phyloP scores from a whole-genome alignment of 805 yeast species.

The Lachancea cidri region DNA sequence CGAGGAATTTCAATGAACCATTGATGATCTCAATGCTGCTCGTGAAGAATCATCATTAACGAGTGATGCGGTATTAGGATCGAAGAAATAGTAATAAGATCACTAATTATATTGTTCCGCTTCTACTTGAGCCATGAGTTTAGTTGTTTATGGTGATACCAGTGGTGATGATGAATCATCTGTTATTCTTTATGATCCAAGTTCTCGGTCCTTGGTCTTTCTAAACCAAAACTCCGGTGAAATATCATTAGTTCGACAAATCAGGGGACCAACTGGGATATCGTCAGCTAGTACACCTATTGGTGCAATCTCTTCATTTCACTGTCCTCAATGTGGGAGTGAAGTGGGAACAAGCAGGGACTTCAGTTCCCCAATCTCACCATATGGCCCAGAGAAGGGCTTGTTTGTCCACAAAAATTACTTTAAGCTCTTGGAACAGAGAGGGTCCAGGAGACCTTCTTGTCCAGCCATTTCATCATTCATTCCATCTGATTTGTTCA shows the following conservation, averaged over 20 bases:
- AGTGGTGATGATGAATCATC: constrained; percentile 24
- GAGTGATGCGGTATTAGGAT: background rate
- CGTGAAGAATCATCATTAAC: background rate
- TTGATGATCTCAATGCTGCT: background rate
- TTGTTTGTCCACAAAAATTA: constrained; percentile 10
- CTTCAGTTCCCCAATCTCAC: background rate
- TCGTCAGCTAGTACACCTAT: background rate
- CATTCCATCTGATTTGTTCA: constrained; percentile 56
- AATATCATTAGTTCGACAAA: constrained; percentile 21
- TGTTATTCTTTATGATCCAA: constrained; percentile 27
- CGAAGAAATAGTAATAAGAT: background rate
- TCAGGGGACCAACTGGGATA: constrained; percentile 1
- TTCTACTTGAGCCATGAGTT: constrained; percentile 1
- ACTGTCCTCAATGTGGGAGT: constrained; percentile 31
- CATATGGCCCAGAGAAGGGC: background rate
- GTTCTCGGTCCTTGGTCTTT: constrained; percentile 27
- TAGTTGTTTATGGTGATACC: constrained; percentile 11
- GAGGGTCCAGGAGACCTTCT: background rate
- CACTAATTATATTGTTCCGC: background rate
- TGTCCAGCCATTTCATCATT: constrained; percentile 8
- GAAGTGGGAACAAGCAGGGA: constrained; percentile 14
- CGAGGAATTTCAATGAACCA: background rate
- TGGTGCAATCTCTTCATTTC: constrained; percentile 20
- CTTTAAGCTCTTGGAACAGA: constrained; percentile 10
- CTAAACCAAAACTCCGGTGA: constrained; percentile 25